Conservation (phyloP, 306 rosid genomes). For the Cucurbita ficifolia region DNA sequence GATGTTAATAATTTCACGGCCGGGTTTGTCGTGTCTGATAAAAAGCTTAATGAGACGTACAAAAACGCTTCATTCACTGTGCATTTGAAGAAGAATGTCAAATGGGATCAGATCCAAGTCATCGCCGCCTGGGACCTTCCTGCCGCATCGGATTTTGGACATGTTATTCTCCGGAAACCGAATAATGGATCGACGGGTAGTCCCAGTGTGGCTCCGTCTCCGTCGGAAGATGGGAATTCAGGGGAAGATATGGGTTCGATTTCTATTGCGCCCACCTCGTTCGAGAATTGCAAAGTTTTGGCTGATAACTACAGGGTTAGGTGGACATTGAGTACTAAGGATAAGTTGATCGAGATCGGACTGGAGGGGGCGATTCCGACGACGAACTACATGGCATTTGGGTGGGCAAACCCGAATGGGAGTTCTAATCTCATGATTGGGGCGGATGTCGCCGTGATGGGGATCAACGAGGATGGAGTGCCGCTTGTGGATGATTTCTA, state of each 20-base stretch:
- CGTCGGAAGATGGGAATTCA: conserved; percentile 3
- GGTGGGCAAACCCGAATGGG: conserved; percentile 56
- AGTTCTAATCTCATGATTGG: conserved; percentile 51
- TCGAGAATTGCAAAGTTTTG: conserved; percentile 61
- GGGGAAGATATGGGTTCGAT: background rate
- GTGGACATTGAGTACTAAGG: conserved; percentile 47
- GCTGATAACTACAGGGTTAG: conserved; percentile 40
- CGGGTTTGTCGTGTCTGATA: conserved; percentile 48
- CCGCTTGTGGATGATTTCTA: conserved; percentile 69
- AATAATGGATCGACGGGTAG: background rate
- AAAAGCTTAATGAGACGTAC: conserved; percentile 39
- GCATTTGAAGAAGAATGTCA: conserved; percentile 30
- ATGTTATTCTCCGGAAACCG: conserved; percentile 19
- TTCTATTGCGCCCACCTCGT: conserved; percentile 40
- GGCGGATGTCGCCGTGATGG: conserved; percentile 65
- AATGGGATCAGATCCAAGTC: conserved; percentile 64
- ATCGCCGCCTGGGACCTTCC: conserved; percentile 73
- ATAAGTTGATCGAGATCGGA: conserved; percentile 47
- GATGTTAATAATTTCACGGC: conserved; percentile 41
- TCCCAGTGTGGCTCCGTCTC: conserved; percentile 25
- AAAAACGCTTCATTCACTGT: conserved; percentile 38
- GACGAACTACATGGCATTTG: conserved; percentile 72
- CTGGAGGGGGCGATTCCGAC: conserved; percentile 64
- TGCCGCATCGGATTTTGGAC: conserved; percentile 67
- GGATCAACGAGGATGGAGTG: conserved; percentile 52